A percentile compares a stretch with the other conserved stretches of the same genome.
phyloP scores from a whole-genome alignment of 306 rosid genomes.

The Vigna angularis region DNA sequence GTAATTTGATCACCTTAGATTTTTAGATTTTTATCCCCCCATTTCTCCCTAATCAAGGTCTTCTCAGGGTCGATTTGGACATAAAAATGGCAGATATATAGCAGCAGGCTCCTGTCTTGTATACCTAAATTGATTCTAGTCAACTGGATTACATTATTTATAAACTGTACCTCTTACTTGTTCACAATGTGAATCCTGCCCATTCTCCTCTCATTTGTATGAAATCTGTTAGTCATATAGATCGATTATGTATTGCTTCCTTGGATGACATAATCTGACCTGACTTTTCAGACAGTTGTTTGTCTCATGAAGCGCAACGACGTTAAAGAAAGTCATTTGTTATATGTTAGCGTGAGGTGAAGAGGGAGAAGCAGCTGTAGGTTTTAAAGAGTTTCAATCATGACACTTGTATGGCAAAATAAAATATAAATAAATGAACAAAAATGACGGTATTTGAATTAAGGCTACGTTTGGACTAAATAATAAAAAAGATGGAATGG shows the following conservation, averaged over 20 bases:
- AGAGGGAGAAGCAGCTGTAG: neutral
- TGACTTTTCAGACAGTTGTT: neutral
- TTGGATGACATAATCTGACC: neutral
- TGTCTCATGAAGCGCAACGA: neutral
- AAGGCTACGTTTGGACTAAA: too few species aligned
- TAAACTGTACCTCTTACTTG: conserved; percentile 41
- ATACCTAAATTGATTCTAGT: conserved; percentile 39
- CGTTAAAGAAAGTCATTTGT: neutral
- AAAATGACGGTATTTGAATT: too few species aligned
- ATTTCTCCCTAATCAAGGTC: conserved; percentile 47
- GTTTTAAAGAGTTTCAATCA: too few species aligned
- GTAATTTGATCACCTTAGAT: conserved; percentile 49
- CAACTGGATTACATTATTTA: conserved; percentile 49
- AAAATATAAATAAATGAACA: too few species aligned
- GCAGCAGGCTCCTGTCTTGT: conserved; percentile 43
- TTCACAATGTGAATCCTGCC: conserved; percentile 39
- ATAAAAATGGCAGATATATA: conserved; percentile 41
- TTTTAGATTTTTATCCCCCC: conserved; percentile 43
- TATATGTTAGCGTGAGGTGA: neutral
- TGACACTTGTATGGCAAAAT: too few species aligned
- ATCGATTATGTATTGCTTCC: too few species aligned
- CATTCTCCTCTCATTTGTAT: conserved; percentile 31
- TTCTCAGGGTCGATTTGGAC: conserved; percentile 51
- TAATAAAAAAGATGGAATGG: too few species aligned
- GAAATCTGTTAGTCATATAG: neutral